Base-by-base conservation (phyloP, 2,329 filamentous ascomycete species). In the Colletotrichum phormii region DNA sequence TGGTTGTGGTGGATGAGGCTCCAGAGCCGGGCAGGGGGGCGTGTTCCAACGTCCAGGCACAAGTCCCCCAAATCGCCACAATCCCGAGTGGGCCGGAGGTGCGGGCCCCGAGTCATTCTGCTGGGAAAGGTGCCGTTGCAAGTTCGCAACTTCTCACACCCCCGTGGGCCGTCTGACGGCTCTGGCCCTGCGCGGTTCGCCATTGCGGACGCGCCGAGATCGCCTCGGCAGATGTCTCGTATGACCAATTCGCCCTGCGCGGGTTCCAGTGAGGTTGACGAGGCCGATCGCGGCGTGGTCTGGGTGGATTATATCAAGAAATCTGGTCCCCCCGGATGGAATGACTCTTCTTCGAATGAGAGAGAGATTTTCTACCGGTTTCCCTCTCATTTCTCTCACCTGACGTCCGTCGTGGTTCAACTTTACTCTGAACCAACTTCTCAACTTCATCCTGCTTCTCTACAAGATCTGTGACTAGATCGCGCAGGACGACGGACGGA, bases 281-380 rank as follows among this genome's bases (percentile, higher is more conserved):
- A 70, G 66, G 70, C 70, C 70, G 70, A 72, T 72, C 54, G 26
- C 70, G 70, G 70, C 70, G 70, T 35, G 22, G 22, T 1, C n/a
- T 6, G 35, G 59, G 66, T 72, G 70, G 70, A 61, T 61, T 72
- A 70, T 70, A 72, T 72, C 66, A 70, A 51, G 67, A 69, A 64
- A 64, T 63, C 53, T 58, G 59, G 42, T 49, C 26, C 59, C 53
- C 13, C n/a, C 18, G 11, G 42, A 24, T 18, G 42, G 33, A 31
- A 35, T 26, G 63, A 68, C 3, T 53, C 31, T 18, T 22, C 35
- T 22, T 13, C 13, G 26, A 26, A 54, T 29, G 46, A 29, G 42
- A 59, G 42, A 59, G 57, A 59, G 35, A 24, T 42, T 22, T 63
- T 46, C 31, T 62, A 51, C 49, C 68, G 58, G 58, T 58, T 72